Base-by-base conservation (phyloP, 257 asterid species). In the Anisodus tanguticus region DNA sequence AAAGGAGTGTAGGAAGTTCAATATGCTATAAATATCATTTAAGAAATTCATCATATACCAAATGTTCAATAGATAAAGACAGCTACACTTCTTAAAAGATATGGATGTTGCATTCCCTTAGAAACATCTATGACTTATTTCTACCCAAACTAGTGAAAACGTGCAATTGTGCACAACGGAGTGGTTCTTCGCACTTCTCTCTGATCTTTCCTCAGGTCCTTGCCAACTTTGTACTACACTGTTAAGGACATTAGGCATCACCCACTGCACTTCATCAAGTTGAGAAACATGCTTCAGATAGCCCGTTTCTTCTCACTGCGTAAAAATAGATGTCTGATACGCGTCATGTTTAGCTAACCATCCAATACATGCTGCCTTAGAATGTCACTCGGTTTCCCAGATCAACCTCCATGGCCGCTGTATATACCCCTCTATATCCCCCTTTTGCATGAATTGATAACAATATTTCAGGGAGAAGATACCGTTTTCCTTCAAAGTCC, bases 401-500 rank as follows among this genome's bases (percentile, higher is more conserved):
- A 62, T 62, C 69, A 62, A 19, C 69, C 67, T 60, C 9, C 7
- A 5, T 22, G 6, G 6, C 39, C 5, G 69, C 69, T 62, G 39
- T 22, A 6, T 62, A 62, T 62, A 62, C 69, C 77, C 51, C 43
- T 71, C 51, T 49, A 16, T 81, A 8, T 62, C 15, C 3, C 37
- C 15, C 39, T 8, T 19, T 62, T 62, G 37, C 39, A 62, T 19
- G 68, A 62, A 22, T 62, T 19, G 11, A 19, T 47, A 11, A 5
- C 58, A 71, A 47, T 6, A 19, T 72, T 47, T 72, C 19, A 47
- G 10, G 16, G 43, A 47, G 80, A 72, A 10, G 59, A 72, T 47
- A 72, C 80, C 59, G 19, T 72, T 19, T 72, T 72, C 80, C 41
- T 72, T 72, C 60, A 19, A 72, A 72, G 39, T 11, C 60, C 80